Evolutionary conservation across 2,329 filamentous ascomycete species (phyloP), one percentile per base, ranked within the genome.

Genomic region (Zopfia rhizophila): DNA sequence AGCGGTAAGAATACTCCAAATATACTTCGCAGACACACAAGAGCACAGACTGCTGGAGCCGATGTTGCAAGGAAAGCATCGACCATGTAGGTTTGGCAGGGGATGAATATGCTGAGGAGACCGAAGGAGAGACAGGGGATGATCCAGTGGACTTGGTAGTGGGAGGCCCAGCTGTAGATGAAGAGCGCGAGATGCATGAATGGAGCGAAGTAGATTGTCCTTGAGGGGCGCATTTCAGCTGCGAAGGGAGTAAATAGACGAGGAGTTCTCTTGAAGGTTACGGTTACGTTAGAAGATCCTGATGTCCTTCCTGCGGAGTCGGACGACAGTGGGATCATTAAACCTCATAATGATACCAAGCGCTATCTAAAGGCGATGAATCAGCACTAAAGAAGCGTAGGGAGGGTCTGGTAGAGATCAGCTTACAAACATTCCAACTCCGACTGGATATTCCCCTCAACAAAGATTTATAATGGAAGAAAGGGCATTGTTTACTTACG

Each of bases 31-130:
- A 85, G 57, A 19, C 51, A 55, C 11, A 55, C 48, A 10, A 48
- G 14, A 3, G 51, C 51, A 10, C 48, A 48, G 3, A 87, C 78
- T 0, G 83, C 53, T 82, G 5, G 83, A 82, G 2, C 86, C 83
- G 2, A 86, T 75, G 0, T 83, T 83, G 3, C 19, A 13, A 50
- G 46, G 58, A 79, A 85, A 3, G 78, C 75, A 39, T 88, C 84
- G 32, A 87, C 79, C 4, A 87, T 75, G 53, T 88, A 89, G 7
- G 81, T 81, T 38, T 80, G 77, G 1, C 79, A 64, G 0, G 53
- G 45, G 10, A 57, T 46, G 37, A 58, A 56, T 23, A 56, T 43
- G 14, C 52, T 50, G 7, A 58, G 48, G 11, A 61, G 42, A 8
- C 56, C 58, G 40, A 60, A 51, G 11, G 52, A 56, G 17, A 61